Conservation (phyloP, 139 green algal genomes). For the Zygnema circumcarinatum region DNA sequence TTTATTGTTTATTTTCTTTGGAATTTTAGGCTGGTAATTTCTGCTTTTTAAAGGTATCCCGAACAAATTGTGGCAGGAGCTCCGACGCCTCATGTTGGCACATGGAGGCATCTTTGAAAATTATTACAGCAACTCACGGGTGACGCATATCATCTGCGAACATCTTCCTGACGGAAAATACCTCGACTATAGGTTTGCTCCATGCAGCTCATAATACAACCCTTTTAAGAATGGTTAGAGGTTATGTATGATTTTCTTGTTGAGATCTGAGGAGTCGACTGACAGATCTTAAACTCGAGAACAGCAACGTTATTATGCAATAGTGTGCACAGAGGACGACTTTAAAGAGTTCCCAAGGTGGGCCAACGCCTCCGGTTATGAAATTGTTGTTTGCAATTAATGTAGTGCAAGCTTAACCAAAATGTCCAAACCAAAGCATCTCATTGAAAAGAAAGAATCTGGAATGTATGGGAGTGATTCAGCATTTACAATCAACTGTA, state of each 20-base stretch:
- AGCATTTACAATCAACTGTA: no score
- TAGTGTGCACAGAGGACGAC: background rate
- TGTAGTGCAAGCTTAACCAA: no score
- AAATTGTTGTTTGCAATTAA: no score
- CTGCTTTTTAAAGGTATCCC: no score
- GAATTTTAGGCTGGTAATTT: no score
- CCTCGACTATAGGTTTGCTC: constrained; percentile 66
- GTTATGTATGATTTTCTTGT: background rate
- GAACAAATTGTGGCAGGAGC: constrained; percentile 68
- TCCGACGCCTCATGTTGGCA: constrained; percentile 89
- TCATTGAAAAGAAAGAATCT: no score
- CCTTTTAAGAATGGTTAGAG: background rate
- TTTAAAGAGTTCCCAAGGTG: no score
- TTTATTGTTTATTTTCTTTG: no score
- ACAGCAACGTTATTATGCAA: background rate
- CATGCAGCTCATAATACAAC: background rate
- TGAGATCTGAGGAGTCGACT: background rate
- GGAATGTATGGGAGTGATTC: no score
- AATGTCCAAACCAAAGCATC: no score
- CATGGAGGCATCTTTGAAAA: constrained; percentile 91
- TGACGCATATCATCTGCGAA: constrained; percentile 92
- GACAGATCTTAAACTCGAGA: background rate
- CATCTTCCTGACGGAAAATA: constrained; percentile 92
- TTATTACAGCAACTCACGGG: constrained; percentile 57
- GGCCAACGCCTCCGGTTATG: no score